These are phyloP conservation scores for Senecio squalidus DNA, from an alignment of 140 eudicot species.

Conservation along the genomic window DNA sequence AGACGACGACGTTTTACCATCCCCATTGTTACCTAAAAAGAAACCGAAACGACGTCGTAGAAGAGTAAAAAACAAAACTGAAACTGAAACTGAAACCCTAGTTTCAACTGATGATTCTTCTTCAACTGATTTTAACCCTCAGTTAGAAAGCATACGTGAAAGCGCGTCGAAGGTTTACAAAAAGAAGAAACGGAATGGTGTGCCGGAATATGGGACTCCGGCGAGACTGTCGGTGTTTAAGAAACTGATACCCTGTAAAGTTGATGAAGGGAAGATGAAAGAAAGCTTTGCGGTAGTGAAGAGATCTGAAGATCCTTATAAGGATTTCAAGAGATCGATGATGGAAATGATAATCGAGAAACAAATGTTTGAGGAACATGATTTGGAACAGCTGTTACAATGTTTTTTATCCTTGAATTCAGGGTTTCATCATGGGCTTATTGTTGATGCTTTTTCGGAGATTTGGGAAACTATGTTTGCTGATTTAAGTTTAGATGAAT, in stretches of 20 bases:
- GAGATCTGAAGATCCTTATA: conserved; percentile 70
- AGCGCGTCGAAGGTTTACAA: too few relatives aligned
- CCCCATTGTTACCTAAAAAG: conserved; percentile 24
- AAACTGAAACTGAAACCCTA: conserved; percentile 59
- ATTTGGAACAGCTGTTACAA: conserved; percentile 75
- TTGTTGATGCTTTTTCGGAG: conserved; percentile 67
- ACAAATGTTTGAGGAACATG: conserved; percentile 60
- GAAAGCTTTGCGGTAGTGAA: conserved; percentile 92
- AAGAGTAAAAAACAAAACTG: conserved; percentile 37
- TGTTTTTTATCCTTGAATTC: conserved; percentile 77
- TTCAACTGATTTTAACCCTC: conserved; percentile 46
- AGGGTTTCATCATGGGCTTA: conserved; percentile 52
- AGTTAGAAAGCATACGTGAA: conserved; percentile 47
- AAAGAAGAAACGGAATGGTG: conserved; percentile 13
- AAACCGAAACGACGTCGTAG: conserved; percentile 35
- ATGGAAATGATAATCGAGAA: conserved; percentile 87
- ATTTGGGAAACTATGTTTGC: conserved; percentile 67
- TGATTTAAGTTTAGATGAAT: background rate
- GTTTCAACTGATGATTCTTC: conserved; percentile 60
- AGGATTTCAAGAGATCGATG: conserved; percentile 85
- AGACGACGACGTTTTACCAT: conserved; percentile 33
- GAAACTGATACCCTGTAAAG: conserved; percentile 69
- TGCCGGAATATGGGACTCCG: conserved; percentile 53
- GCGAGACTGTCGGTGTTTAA: conserved; percentile 78
- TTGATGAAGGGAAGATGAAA: conserved; percentile 82